Base-by-base conservation (phyloP, 257 asterid genomes). In the Plantago elongata region DNA sequence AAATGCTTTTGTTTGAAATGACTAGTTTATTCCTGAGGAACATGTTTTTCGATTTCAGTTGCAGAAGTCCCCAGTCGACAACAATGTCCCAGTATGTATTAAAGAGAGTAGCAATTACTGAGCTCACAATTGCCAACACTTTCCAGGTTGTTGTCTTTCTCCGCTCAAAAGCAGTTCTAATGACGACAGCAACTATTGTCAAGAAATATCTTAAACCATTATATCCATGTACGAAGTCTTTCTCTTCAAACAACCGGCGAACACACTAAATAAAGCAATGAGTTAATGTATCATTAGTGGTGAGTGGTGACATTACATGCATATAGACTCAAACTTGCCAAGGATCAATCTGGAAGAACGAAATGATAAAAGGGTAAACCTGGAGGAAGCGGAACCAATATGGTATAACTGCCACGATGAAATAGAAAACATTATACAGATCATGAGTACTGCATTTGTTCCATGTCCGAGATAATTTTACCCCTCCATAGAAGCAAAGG, bases 51-150 rank as follows among this genome's bases (percentile, higher is more conserved):
- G 95, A 86, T 18, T 76, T 84, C 66, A 83, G 74, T 60, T 80
- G 82, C 42, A 86, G 74, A 73, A 86, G 86, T 60, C 95, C 97
- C 97, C 95, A 86, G 69, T 89, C 97, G 12, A 86, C 75, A 38
- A 84, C 86, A 18, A 86, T 78, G 70, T 86, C 97, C 97, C 97
- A 89, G 64, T 84, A 89, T 2, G 94, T 89, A 63, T 84, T 86
- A 46, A 74, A 66, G 3, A 78, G 3, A 56, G 91, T 73, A 10
- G 89, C 94, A 37, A 78, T 46, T 44, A 69, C 82, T 46, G 94
- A 86, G 79, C 83, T 81, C 64, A 83, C 71, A 43, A 81, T 9
- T 43, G 91, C 95, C 18, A 86, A 69, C 63, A 81, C 81, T 71
- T 81, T 75, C 97, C 89, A 89, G 9, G 69, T 51, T 44, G 63